Evolutionary conservation across 2,329 filamentous ascomycete genomes (phyloP).

Genomic region (Trichophyton schoenleinii): DNA sequence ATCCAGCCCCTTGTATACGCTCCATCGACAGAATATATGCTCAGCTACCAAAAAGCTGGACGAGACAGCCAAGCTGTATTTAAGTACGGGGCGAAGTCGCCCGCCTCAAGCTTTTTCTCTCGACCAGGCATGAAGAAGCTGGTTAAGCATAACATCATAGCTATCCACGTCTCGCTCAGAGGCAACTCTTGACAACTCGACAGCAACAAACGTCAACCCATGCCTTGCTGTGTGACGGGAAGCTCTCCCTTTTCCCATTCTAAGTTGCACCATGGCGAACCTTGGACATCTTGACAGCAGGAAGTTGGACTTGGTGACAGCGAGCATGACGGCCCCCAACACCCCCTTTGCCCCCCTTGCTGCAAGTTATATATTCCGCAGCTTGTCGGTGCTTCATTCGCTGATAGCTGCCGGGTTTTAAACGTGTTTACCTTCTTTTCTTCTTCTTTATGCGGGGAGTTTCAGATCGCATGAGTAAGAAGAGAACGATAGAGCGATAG

Average conservation of each 20-base stretch:
- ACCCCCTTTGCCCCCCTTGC: not conserved
- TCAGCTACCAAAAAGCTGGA: not conserved
- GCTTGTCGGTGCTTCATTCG: not conserved
- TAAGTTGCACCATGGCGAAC: constrained; percentile 48
- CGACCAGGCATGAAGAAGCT: not conserved
- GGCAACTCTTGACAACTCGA: not conserved
- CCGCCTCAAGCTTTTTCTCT: not conserved
- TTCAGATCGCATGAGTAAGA: not conserved
- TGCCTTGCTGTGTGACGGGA: constrained; percentile 58
- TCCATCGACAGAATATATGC: not conserved
- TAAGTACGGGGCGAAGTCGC: not conserved
- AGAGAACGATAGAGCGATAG: not conserved
- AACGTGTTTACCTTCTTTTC: not conserved
- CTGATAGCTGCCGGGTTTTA: not conserved
- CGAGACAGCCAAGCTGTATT: not conserved
- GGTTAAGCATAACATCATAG: not conserved
- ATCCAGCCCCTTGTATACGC: not conserved
- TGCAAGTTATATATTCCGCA: not conserved
- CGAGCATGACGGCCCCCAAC: not conserved
- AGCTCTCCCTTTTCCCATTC: constrained; percentile 41
- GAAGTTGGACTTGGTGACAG: not conserved
- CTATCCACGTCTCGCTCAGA: not conserved
- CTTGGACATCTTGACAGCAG: not conserved
- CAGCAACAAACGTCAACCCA: not conserved
- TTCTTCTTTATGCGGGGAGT: not conserved